Base-by-base conservation (phyloP, 2,329 filamentous ascomycete genomes). In the Trichoderma pleuroti region DNA sequence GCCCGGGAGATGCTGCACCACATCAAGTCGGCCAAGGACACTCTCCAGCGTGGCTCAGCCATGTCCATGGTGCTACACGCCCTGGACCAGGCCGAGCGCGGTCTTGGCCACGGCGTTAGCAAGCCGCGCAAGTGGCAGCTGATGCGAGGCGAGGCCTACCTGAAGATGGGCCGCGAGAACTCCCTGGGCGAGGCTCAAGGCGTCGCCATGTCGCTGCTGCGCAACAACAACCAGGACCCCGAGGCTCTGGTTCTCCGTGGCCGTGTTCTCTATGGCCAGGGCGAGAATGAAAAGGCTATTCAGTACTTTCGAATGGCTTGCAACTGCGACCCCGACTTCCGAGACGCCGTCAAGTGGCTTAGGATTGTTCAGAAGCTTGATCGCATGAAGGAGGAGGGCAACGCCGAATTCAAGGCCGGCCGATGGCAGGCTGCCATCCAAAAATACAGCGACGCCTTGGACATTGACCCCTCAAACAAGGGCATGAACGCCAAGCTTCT, bases 401-500 rank as follows among this genome's bases (percentile, higher is more conserved):
- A 99, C 80, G 81, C 84, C 7, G 91, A 94, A 26, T 99, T 97
- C 88, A 98, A 98, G 85, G 87, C 90, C 68, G 92, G 92, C 72
- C 88, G 90, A 71, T 96, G 91, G 83, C 89, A 93, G 77, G 85
- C 90, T 66, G 96, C 96, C 32, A 90, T 97, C 70, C 90, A 94
- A 70, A 91, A 93, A 75, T 99, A 98, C 82, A 90, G 90, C 3
- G 85, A 91, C 72, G 95, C 95, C 57, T 85, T 99, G 39, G 90
- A 91, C 61, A 89, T 99, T 61, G 96, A 99, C 80, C 92, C 94
- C 0, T 80, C 86, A 68, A 98, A 98, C 86, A 93, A 93, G 82
- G 91, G 92, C 77, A 97, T 93, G 76, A 98, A 98, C 81, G 92
- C 95, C 24, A 98, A 98, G 86, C 89, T 98, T 62, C 86, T 97